Evolutionary conservation across 139 green algal genomes (phyloP).

Genomic region (Pseudopediastrum boryanum): DNA sequence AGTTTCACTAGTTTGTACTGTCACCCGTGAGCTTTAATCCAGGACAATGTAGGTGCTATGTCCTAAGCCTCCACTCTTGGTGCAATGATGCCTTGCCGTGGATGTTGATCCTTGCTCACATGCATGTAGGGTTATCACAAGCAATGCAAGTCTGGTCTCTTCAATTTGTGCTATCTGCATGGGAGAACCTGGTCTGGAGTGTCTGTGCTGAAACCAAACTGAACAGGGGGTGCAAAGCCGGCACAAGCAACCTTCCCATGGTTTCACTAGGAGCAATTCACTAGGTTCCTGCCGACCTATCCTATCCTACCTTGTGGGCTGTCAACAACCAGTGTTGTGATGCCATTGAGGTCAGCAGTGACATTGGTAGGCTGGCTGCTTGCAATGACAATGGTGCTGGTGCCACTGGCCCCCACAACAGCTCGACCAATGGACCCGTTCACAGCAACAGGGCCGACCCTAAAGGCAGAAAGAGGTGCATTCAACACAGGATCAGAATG

Average conservation of each 20-base stretch:
- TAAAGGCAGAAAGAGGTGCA: too few relatives aligned
- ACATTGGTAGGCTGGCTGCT: not conserved
- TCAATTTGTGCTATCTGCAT: not conserved
- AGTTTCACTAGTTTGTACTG: not conserved
- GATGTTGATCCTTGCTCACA: too few relatives aligned
- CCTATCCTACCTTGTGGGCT: not conserved
- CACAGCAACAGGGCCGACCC: too few relatives aligned
- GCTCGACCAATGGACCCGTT: not conserved
- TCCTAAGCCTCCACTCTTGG: too few relatives aligned
- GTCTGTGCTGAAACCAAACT: not conserved
- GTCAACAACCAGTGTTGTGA: not conserved
- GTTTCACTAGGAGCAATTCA: not conserved
- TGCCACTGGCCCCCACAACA: not conserved
- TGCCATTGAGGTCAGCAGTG: not conserved
- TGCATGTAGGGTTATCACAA: too few relatives aligned
- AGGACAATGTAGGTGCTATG: too few relatives aligned
- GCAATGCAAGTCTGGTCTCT: not conserved
- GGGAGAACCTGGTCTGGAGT: not conserved
- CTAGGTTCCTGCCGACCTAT: not conserved
- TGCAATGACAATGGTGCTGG: not conserved
- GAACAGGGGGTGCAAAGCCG: too few relatives aligned
- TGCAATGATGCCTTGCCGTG: too few relatives aligned
- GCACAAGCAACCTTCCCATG: not conserved
- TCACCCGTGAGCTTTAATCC: too few relatives aligned
- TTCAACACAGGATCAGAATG: too few relatives aligned